A percentile compares a stretch with the other conserved stretches of the same genome.
Evolutionary conservation across 2,329 filamentous ascomycete species (phyloP).

Genomic region (Drechmeria coniospora): DNA sequence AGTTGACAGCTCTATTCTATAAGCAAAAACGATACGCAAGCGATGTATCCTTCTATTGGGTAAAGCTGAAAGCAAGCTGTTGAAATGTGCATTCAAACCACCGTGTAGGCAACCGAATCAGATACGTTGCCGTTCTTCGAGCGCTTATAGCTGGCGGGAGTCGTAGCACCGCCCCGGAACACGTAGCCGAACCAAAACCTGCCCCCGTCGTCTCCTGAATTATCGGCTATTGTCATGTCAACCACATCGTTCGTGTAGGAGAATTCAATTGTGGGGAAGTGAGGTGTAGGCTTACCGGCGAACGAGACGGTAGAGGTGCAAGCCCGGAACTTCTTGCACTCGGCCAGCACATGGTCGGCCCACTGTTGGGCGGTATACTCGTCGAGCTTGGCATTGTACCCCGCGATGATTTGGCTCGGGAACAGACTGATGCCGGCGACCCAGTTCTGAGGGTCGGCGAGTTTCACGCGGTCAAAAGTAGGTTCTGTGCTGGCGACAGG

Average conservation of each 20-base stretch:
- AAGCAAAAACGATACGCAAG: too few species aligned
- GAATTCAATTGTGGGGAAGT: not conserved
- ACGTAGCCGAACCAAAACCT: conserved; percentile 4
- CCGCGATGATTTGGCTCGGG: conserved; percentile 3
- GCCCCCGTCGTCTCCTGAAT: conserved; percentile 1
- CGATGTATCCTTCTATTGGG: too few species aligned
- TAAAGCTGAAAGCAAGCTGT: too few species aligned
- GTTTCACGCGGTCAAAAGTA: not conserved
- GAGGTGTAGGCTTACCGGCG: not conserved
- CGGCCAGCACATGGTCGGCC: conserved; percentile 1
- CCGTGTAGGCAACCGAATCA: too few species aligned
- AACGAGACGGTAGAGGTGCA: conserved; percentile 1
- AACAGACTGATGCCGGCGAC: conserved; percentile 1
- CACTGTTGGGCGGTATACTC: conserved; percentile 1
- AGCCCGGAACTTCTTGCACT: not conserved
- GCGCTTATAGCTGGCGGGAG: not conserved
- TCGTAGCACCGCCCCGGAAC: conserved; percentile 2
- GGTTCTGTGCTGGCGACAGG: too few species aligned
- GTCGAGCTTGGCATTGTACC: conserved; percentile 3
- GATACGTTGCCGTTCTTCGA: too few species aligned
- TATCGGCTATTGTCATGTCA: too few species aligned
- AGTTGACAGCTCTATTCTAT: too few species aligned
- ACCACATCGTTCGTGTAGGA: too few species aligned
- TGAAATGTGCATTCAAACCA: too few species aligned
- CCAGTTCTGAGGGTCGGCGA: not conserved